Evolutionary conservation across 2,329 filamentous ascomycete species (phyloP).

Genomic region (Curvularia sp.): DNA sequence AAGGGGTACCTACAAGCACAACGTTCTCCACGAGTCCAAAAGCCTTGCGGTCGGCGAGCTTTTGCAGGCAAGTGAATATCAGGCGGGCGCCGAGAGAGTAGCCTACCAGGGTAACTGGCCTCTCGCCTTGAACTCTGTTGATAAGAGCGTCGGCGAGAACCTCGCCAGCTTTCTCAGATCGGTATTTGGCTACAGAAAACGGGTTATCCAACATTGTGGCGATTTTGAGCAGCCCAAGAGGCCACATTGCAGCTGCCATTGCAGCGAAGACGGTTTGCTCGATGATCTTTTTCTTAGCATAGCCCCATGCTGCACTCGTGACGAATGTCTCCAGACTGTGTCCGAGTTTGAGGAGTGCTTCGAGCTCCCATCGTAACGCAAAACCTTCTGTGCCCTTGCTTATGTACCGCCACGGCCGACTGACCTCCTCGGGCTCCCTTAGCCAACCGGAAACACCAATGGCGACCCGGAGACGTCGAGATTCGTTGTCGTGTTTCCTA

Average conservation of each 20-base stretch:
- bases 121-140: constrained; percentile 80
- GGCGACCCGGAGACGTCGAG: constrained; percentile 71
- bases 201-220: constrained; percentile 76
- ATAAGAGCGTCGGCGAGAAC: constrained; percentile 83
- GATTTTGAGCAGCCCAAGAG: constrained; percentile 56
- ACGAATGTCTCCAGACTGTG: constrained; percentile 78
- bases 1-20: constrained; percentile 81
- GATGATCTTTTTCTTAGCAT: constrained; percentile 77
- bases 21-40: constrained; percentile 87
- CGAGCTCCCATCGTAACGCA: constrained; percentile 81
- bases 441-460: constrained; percentile 86
- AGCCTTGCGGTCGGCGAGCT: constrained; percentile 75
- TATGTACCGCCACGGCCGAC: constrained; percentile 78
- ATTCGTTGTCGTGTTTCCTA: constrained; percentile 59
- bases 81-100: constrained; percentile 83
- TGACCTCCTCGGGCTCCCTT: constrained; percentile 72
- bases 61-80: constrained; percentile 81
- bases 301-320: constrained; percentile 79
- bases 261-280: constrained; percentile 62
- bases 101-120: constrained; percentile 79
- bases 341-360: constrained; percentile 78
- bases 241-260: constrained; percentile 58
- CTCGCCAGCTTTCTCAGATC: constrained; percentile 79
- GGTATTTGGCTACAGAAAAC: constrained; percentile 76
- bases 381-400: constrained; percentile 79